These are phyloP conservation scores for Poa pratensis DNA, from an alignment of 176 grass and related monocot genomes.

Conservation along the genomic window DNA sequence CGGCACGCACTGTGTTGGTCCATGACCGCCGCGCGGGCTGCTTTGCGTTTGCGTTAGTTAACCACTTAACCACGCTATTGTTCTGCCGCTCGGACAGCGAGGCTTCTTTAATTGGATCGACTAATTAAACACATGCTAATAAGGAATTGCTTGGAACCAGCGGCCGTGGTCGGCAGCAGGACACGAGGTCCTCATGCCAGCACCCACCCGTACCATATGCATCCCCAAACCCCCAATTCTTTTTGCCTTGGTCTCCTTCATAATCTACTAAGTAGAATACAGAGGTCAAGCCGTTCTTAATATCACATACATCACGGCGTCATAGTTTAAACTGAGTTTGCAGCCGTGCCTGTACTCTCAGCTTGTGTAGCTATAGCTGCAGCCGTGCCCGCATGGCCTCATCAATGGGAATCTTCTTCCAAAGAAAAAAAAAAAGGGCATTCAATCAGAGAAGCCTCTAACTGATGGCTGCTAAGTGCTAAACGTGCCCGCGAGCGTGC, in stretches of 20 bases:
- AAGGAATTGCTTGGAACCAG: neutral
- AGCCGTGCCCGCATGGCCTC: neutral
- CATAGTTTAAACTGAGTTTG: neutral
- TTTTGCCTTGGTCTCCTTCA: neutral
- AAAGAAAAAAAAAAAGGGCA: neutral
- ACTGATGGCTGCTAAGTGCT: neutral
- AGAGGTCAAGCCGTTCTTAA: neutral
- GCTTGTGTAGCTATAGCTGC: neutral
- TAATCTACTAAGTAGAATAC: neutral
- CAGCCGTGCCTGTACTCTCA: neutral
- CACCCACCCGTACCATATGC: neutral
- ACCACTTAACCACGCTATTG: too few relatives aligned
- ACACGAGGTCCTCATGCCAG: slow-evolving; percentile 45
- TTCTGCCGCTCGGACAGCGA: neutral
- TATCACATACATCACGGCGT: neutral
- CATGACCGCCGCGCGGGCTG: slow-evolving; percentile 22
- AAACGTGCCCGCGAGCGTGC: neutral
- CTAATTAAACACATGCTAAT: neutral
- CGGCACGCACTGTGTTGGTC: slow-evolving; percentile 4
- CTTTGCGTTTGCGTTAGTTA: slow-evolving; percentile 3
- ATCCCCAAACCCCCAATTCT: too few relatives aligned
- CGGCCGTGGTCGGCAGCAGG: slow-evolving; percentile 39
- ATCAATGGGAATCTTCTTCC: neutral
- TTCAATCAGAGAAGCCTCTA: neutral
- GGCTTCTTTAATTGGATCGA: neutral